Conservation (phyloP, 2,329 filamentous ascomycete genomes). For the Colletotrichum sp. region DNA sequence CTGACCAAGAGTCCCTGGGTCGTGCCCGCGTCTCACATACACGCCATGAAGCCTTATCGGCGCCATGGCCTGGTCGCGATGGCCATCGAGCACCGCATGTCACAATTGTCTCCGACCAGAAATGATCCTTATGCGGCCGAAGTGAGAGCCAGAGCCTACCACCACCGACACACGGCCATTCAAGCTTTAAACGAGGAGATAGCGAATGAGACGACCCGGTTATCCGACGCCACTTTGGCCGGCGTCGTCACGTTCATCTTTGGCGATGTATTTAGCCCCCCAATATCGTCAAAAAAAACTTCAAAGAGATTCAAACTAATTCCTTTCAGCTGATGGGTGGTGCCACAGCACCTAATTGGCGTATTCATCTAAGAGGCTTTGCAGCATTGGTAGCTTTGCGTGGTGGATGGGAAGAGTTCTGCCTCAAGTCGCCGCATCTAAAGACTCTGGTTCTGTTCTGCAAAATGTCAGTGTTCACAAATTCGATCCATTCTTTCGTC, state of each 20-base stretch:
- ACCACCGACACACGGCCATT: conserved; percentile 32
- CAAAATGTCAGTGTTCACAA: not conserved
- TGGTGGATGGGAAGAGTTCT: conserved; percentile 7
- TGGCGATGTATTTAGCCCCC: not conserved
- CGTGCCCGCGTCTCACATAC: not conserved
- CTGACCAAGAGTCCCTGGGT: conserved; percentile 1
- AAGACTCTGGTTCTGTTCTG: not conserved
- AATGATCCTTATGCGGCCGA: conserved; percentile 19
- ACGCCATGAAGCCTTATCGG: not conserved
- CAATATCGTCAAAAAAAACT: not conserved
- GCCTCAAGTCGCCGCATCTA: not conserved
- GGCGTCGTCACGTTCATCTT: not conserved
- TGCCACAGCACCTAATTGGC: conserved; percentile 37
- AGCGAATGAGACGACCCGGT: conserved; percentile 20
- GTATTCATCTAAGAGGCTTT: conserved; percentile 33
- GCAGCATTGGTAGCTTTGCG: conserved; percentile 8
- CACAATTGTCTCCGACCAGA: conserved; percentile 19
- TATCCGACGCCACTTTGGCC: not conserved
- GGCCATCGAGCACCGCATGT: conserved; percentile 37
- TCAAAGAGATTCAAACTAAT: not conserved
- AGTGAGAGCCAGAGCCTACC: conserved; percentile 30
- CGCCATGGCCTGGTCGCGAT: conserved; percentile 29
- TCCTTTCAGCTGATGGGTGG: conserved; percentile 22
- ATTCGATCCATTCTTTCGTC: accelerated
- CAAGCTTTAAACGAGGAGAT: conserved; percentile 34